These are phyloP conservation scores for Hydrangea macrophylla DNA, from an alignment of 148 eudicot species.

Conservation along the genomic window DNA sequence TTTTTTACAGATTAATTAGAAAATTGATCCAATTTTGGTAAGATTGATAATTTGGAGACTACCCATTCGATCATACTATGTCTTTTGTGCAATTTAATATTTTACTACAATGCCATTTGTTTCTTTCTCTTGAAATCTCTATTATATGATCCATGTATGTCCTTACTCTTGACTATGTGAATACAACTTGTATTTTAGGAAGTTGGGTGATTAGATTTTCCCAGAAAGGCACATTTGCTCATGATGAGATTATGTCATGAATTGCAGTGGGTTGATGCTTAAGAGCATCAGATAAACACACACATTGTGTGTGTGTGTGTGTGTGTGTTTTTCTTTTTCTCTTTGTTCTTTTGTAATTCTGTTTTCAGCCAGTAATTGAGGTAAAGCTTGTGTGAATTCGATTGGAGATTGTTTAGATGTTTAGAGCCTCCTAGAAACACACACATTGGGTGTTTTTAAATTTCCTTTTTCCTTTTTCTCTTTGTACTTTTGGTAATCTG, in stretches of 20 bases:
- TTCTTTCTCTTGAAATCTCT: too few relatives aligned
- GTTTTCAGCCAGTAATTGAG: not conserved
- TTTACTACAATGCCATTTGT: not conserved
- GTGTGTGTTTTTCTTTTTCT: too few relatives aligned
- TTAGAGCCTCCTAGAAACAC: too few relatives aligned
- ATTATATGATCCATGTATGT: not conserved
- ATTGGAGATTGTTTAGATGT: too few relatives aligned
- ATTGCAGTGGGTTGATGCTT: not conserved
- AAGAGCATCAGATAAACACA: not conserved
- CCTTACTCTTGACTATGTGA: not conserved
- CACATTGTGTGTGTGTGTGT: too few relatives aligned
- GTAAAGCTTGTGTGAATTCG: too few relatives aligned
- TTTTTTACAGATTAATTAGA: not conserved
- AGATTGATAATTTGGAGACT: not conserved
- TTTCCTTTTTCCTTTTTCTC: too few relatives aligned
- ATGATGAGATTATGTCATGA: not conserved
- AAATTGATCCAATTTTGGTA: not conserved
- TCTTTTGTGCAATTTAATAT: not conserved
- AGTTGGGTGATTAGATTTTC: not conserved
- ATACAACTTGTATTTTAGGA: not conserved
- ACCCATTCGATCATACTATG: slow-evolving; percentile 3
- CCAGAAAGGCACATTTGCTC: not conserved
- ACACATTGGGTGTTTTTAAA: too few relatives aligned
- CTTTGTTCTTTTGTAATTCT: not conserved
- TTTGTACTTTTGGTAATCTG: too few relatives aligned